Conservation (phyloP, 1,139 yeast species). For the Hansenula sp. region DNA sequence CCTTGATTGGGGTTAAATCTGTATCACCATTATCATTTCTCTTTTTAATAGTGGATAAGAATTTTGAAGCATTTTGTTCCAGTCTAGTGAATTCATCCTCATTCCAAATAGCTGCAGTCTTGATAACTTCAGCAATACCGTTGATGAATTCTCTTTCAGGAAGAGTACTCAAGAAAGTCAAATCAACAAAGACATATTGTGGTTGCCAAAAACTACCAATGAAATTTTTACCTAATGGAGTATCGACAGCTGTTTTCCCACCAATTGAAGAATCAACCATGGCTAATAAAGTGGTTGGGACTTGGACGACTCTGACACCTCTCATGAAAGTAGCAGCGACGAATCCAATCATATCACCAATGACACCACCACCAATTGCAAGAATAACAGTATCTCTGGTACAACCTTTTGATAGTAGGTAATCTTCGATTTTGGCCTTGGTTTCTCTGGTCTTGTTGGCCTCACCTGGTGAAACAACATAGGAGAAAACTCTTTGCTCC, state of each 20-base stretch:
- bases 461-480: constrained; percentile 89
- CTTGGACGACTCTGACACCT: constrained; percentile 91
- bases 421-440: constrained; percentile 93
- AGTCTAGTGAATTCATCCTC: constrained; percentile 81
- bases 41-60: constrained; percentile 54
- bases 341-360: constrained; percentile 98
- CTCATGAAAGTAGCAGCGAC: constrained; percentile 99
- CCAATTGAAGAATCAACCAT: constrained; percentile 99
- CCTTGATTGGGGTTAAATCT: constrained; percentile 56
- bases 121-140: constrained; percentile 98
- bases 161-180: constrained; percentile 79
- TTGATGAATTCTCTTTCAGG: constrained; percentile 94
- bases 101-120: constrained; percentile 98
- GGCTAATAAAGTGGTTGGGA: constrained; percentile 89
- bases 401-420: constrained; percentile 78
- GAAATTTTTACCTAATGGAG: constrained; percentile 95
- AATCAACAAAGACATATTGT: constrained; percentile 80
- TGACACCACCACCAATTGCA: constrained; percentile 98
- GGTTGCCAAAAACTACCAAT: constrained; percentile 99
- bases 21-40: constrained; percentile 34
- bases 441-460: constrained; percentile 83
- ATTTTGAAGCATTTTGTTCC: constrained; percentile 68
- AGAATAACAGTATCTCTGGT: constrained; percentile 93
- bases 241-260: constrained; percentile 97
- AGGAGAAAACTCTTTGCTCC: constrained; percentile 62